These are phyloP conservation scores for Ceratorhiza oryzae-sativae DNA, from an alignment of 1,284 basidiomycete genomes.

Conservation along the genomic window DNA sequence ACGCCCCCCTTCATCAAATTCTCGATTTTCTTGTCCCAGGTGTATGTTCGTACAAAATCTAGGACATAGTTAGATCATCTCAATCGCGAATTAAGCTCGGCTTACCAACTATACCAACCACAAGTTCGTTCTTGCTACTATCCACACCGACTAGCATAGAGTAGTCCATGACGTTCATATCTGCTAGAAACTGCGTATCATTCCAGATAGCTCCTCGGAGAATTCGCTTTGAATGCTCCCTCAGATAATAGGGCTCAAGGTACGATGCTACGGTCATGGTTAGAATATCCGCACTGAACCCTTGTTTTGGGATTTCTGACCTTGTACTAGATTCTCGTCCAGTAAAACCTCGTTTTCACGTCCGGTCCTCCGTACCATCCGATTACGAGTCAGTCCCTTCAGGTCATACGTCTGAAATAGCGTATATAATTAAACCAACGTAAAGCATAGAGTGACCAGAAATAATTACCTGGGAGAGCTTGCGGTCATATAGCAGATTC, in stretches of 20 bases:
- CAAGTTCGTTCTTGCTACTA: slow-evolving; percentile 79
- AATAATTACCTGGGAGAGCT: slow-evolving; percentile 75
- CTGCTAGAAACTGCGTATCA: slow-evolving; percentile 92
- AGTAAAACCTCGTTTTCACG: slow-evolving; percentile 91
- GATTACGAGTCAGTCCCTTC: slow-evolving; percentile 91
- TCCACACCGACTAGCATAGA: slow-evolving; percentile 96
- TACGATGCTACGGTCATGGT: slow-evolving; percentile 61
- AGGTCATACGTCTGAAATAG: slow-evolving; percentile 84
- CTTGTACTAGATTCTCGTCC: slow-evolving; percentile 90
- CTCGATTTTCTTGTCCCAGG: slow-evolving; percentile 98
- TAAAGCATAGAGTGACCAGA: background rate
- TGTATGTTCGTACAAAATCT: slow-evolving; percentile 95
- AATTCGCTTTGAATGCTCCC: slow-evolving; percentile 94
- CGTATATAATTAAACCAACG: background rate
- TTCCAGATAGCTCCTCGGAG: slow-evolving; percentile 90
- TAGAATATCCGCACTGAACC: background rate
- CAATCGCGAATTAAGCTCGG: slow-evolving; percentile 33
- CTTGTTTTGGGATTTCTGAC: slow-evolving; percentile 53
- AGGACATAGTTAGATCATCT: slow-evolving; percentile 13
- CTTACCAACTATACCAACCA: slow-evolving; percentile 95
- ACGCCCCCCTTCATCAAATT: slow-evolving; percentile 94
- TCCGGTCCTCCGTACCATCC: slow-evolving; percentile 90
- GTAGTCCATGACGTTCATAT: slow-evolving; percentile 99
- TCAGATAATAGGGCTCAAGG: slow-evolving; percentile 86
- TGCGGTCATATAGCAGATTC: slow-evolving; percentile 92